These are phyloP conservation scores for Nidularia sp. DNA, from an alignment of 768 basidiomycete genomes.

Conservation along the genomic window DNA sequence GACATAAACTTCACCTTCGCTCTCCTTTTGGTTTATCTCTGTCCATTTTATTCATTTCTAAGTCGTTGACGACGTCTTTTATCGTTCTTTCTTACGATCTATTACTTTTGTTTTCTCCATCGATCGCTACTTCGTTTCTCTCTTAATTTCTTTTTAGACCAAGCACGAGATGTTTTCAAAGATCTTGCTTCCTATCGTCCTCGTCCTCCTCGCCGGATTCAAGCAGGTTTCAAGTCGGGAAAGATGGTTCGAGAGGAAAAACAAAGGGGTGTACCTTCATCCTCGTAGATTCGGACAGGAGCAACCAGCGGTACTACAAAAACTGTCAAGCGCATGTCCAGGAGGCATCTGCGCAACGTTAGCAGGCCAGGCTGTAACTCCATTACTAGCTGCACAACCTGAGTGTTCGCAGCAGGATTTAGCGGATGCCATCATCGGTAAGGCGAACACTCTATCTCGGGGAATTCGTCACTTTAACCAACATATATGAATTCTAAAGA, in stretches of 20 bases:
- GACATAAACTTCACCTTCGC: background rate
- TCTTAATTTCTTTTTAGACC: too few species aligned
- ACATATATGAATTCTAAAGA: constrained; percentile 21
- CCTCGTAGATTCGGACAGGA: constrained; percentile 53
- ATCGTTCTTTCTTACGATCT: background rate
- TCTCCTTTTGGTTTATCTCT: background rate
- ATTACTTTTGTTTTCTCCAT: background rate
- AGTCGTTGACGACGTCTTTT: background rate
- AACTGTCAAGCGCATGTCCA: constrained; percentile 43
- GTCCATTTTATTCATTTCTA: background rate
- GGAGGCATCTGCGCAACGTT: constrained; percentile 44
- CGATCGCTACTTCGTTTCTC: background rate
- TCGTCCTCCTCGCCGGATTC: constrained; percentile 21
- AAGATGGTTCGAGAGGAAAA: constrained; percentile 44
- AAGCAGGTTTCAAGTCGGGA: constrained; percentile 33
- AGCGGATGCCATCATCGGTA: constrained; percentile 55
- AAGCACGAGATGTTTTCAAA: background rate
- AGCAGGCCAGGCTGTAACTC: constrained; percentile 45
- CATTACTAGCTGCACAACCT: constrained; percentile 47
- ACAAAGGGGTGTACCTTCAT: constrained; percentile 37
- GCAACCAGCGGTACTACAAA: constrained; percentile 40
- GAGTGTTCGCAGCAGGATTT: constrained; percentile 57
- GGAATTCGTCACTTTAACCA: background rate
- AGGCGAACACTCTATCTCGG: constrained; percentile 5
- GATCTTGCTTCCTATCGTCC: constrained; percentile 10